Evolutionary conservation across 495 filamentous ascomycete species (phyloP), one percentile per base, ranked within the genome.

Genomic region (Lindgomyces ingoldianus): DNA sequence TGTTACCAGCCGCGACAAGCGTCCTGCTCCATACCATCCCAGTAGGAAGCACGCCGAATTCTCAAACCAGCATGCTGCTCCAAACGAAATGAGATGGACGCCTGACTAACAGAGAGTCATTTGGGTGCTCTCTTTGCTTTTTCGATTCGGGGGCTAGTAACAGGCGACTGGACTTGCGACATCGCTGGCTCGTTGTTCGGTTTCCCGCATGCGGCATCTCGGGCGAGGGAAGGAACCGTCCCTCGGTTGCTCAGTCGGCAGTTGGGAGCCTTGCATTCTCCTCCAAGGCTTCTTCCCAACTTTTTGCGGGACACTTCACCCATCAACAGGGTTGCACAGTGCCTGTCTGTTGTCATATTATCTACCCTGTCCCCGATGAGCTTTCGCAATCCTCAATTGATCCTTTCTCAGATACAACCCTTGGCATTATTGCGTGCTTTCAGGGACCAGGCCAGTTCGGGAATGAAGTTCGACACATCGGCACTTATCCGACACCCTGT

Each of bases 1-100:
- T 25, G 19, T 10, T 19, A 16, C 48, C 48, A 45, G 14, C 49
- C 57, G 46, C 57, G 57, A 12, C 18, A 59, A 59, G 56, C 56
- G 56, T 47, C 30, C 44, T 1, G 21, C n/a, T 11, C 52, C 41
- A 41, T 21, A 24, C 47, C 57, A 27, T 11, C 14, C 9, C 57
- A 26, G 36, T 44, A 44, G 42, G 25, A 12, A 48, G 41, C 29
- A 39, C 33, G 33, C 33, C 33, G 6, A 6, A 6, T 39, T 39
- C 33, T 39, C 33, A 39, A 39, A 39, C 33, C 33, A 39, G 33
- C 33, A 39, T 39, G 33, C 21, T 10, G 19, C 18, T 64, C 61
- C 41, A 57, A 26, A 57, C 52, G 52, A 64, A 41, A 39, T 57
- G 49, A 46, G 16, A 25, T 9, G 27, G 1, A 33, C 49, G 21